Evolutionary conservation across 2,329 filamentous ascomycete genomes (phyloP), one percentile per base, ranked within the genome.

Genomic region (Fusarium denticulatum): DNA sequence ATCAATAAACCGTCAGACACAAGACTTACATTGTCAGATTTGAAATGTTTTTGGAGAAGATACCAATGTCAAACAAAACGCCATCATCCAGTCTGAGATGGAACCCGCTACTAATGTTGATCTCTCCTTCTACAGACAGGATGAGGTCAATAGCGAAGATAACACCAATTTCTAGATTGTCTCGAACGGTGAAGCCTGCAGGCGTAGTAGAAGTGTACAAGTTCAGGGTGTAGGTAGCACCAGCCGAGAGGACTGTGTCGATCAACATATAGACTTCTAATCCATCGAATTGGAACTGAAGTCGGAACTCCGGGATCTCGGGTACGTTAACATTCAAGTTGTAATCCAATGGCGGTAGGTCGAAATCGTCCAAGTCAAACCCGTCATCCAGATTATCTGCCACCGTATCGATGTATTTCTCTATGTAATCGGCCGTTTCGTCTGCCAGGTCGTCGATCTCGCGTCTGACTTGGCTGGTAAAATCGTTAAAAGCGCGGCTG

Each of bases 1-100:
- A 0, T 0, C 11, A 24, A 24, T 0, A 18, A 0, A 20, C 2
- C 0, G 30, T 7, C 11, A 14, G 22, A 24, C 6, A 7, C 0
- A 28, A 10, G 3, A 55, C 50, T 18, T n/a, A 3, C 50, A 55
- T 40, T 10, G 24, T 40, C 8, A 55, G 6, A n/a, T 7, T 40
- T 2, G 50, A 40, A n/a, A 55, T 18, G 6, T 30, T 5, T 2
- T 28, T 55, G 7, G 34, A 16, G 7, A 55, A 55, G 15, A 55
- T 30, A 7, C 20, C 34, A 40, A 55, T 22, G 7, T 40, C 50
- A 13, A 55, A 28, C 4, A 28, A n/a, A 10, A 40, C 50, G 2
- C 50, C 50, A 18, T 55, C 34, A 3, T 40, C 34, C 1, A 55
- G 15, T 40, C 15, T 55, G 14, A 55, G 34, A n/a, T 55, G 50